A percentile compares a stretch with the other conserved stretches of the same genome.
Evolutionary conservation across 805 yeast species (phyloP).

Genomic region (Suhomyces kilbournensis): DNA sequence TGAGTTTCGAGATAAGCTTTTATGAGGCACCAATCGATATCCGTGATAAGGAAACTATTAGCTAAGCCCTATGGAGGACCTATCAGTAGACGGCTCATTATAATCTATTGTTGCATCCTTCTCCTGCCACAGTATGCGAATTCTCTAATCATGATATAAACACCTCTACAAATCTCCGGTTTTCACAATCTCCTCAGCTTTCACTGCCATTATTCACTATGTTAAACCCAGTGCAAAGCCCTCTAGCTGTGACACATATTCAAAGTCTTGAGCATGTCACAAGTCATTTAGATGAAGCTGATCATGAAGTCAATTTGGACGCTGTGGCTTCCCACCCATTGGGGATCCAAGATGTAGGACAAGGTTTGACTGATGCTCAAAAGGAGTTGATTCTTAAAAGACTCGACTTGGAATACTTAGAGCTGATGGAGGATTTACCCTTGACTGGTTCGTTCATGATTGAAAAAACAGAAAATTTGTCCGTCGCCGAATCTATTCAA

Average conservation of each 20-base stretch:
- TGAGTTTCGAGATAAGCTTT: background rate
- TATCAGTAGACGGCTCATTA: background rate
- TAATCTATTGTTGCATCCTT: background rate
- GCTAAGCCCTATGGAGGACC: background rate
- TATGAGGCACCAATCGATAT: background rate
- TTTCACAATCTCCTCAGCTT: background rate
- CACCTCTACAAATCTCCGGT: background rate
- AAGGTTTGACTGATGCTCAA: conserved; percentile 22
- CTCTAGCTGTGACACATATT: background rate
- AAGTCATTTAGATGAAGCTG: conserved; percentile 1
- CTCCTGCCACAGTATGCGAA: background rate
- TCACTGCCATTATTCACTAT: background rate
- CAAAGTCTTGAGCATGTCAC: background rate
- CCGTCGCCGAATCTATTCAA: conserved; percentile 20
- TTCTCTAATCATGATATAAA: background rate
- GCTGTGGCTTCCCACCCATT: conserved; percentile 24
- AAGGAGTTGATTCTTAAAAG: conserved; percentile 27
- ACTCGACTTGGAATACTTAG: conserved; percentile 23
- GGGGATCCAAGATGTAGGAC: conserved; percentile 23
- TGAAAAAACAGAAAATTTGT: conserved; percentile 22
- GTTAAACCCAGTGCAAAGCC: background rate
- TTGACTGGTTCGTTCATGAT: conserved; percentile 27
- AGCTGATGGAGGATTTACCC: conserved; percentile 32
- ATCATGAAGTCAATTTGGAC: conserved; percentile 10
- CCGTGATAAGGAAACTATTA: background rate